phyloP scores from a whole-genome alignment of 495 filamentous ascomycete species.

The Aspergillus cristatus region DNA sequence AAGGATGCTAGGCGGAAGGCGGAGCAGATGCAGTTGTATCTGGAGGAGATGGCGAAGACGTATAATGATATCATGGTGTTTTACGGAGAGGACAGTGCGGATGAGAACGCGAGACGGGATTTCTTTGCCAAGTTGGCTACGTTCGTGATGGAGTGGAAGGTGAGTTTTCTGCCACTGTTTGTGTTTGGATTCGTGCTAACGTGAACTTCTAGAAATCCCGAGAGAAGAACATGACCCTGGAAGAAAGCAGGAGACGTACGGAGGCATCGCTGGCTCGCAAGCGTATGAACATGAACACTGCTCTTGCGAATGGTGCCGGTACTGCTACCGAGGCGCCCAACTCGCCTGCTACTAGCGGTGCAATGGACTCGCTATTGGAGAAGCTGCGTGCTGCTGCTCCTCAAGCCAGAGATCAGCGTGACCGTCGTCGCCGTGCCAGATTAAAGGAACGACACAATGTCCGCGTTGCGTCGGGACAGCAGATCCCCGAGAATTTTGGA shows the following conservation, averaged over 20 bases:
- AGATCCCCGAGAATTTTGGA: conserved; percentile 61
- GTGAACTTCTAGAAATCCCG: conserved; percentile 55
- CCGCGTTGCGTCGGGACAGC: conserved; percentile 79
- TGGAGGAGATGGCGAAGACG: conserved; percentile 83
- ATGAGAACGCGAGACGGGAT: conserved; percentile 89
- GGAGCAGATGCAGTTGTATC: conserved; percentile 87
- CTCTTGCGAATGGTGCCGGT: conserved; percentile 37
- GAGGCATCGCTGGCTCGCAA: conserved; percentile 89
- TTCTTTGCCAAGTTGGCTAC: conserved; percentile 93
- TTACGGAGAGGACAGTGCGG: conserved; percentile 87
- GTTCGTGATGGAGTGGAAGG: conserved; percentile 90
- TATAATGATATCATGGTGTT: conserved; percentile 96
- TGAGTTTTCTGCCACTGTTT: conserved; percentile 20
- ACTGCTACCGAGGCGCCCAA: conserved; percentile 38
- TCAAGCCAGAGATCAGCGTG: conserved; percentile 76
- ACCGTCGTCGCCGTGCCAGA: conserved; percentile 75
- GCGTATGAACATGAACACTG: conserved; percentile 55
- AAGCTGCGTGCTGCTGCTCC: conserved; percentile 91
- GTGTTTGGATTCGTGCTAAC: neutral
- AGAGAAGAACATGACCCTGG: conserved; percentile 79
- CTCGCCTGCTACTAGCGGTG: conserved; percentile 73
- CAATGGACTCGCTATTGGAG: conserved; percentile 95
- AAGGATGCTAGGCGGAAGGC: conserved; percentile 94
- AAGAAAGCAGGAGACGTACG: conserved; percentile 74
- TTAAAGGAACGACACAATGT: conserved; percentile 88